Evolutionary conservation across 2,329 filamentous ascomycete genomes (phyloP), one percentile per base, ranked within the genome.

Genomic region (Lasiodiplodia citricola): DNA sequence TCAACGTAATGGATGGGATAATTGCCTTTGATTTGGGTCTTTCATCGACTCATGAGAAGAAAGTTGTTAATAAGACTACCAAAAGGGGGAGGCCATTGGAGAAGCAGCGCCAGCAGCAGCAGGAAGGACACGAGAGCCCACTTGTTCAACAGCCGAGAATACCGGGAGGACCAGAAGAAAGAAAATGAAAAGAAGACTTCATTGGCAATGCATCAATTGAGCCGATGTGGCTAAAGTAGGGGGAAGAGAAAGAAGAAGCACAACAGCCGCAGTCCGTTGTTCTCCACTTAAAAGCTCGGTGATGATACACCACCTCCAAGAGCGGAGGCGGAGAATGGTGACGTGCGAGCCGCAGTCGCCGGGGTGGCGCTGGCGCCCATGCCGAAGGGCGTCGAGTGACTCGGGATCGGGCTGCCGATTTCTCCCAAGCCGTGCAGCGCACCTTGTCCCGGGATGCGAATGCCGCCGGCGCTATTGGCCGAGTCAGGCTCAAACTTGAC

Each of bases 351-450:
- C 2, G 23, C 51, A 3, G 35, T 35, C 4, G 63, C 63, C 11
- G 63, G 47, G 4, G 57, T 14, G 10, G 35, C 50, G 18, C 44
- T 37, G 18, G 18, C 16, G 35, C 58, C 60, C 35, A 55, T 50
- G 10, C 67, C 60, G 4, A 64, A 63, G 3, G 52, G 67, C 18
- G 58, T 60, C 38, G 60, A 56, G 60, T 68, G 51, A 28, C 35
- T 31, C 14, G 57, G 57, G 4, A 68, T 18, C 10, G 83, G 83
- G 70, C 81, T 83, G 37, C 83, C 83, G 73, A 85, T 84, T 75
- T 84, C 83, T 54, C 83, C 83, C 37, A 84, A 71, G 4, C 78
- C 75, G 11, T 75, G 70, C 2, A 74, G 57, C 4, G 62, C 5
- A n/a, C n/a, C 56, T 23, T 51, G 62, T 16, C 56, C 64, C 1